Evolutionary conservation across 805 yeast species (phyloP), one percentile per base, ranked within the genome.

Genomic region (Ogataea paraovalis): DNA sequence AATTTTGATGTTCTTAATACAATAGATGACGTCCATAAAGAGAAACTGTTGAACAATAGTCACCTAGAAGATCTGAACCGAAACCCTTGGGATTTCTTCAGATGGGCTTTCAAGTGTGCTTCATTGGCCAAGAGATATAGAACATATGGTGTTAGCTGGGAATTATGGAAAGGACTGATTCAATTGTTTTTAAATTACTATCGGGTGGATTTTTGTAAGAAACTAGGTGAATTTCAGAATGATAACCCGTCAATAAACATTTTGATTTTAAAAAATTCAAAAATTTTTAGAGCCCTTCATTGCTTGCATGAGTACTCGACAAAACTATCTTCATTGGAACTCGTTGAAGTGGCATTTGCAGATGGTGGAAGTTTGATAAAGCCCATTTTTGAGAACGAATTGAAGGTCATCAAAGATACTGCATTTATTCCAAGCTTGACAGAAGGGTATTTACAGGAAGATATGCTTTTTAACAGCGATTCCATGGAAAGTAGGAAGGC

Each of bases 21-120:
- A 5, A 18, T n/a, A n/a, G n/a, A 16, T 34, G 38, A 34, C 7
- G 16, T 34, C 16, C 21, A 34, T 16, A 12, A 34, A 16, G 21
- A n/a, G 8, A 34, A 34, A 6, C 19, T 34, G 9, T 40, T 66
- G 20, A 51, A 45, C 40, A 60, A 64, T 39, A 55, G 54, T 20
- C 53, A 65, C 42, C 55, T 66, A 37, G 62, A 60, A 42, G 47
- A 52, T 3, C 41, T 64, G 14, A 36, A 49, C 12, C 54, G 51
- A 3, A 53, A 42, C 16, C 51, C 63, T 2, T 60, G 69, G 66
- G 49, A 47, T 3, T 65, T 59, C 1, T 55, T 63, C 12, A 42
- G 53, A 27, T 67, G 69, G 70, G 65, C 62, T 0, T 48, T 66
- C 28, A 55, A 55, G 22, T 62, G 67, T 43, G 55, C 67, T 2